A percentile compares a stretch with the other conserved stretches of the same genome.
phyloP scores from a whole-genome alignment of 2,329 filamentous ascomycete species.

The Knoxdaviesia capensis region DNA sequence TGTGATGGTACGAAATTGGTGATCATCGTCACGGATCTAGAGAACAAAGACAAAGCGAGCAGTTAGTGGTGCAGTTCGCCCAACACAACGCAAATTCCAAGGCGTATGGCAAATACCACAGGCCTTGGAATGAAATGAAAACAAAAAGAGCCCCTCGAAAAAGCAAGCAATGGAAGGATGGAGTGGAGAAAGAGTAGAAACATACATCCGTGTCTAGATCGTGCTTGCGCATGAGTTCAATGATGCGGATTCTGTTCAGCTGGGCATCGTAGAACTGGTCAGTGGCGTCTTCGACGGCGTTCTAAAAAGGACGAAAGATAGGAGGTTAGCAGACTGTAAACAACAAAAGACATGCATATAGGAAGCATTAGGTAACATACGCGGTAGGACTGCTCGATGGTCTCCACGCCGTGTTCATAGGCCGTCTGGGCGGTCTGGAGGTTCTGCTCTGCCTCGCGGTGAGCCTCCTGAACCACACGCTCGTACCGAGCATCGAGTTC shows the following conservation, averaged over 20 bases:
- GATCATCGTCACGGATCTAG: conserved; percentile 22
- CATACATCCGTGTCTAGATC: conserved; percentile 28
- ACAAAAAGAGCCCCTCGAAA: no score
- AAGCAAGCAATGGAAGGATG: no score
- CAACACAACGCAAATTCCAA: no score
- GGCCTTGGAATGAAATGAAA: no score
- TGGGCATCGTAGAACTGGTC: conserved; percentile 24
- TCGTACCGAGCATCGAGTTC: conserved; percentile 27
- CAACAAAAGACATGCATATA: background rate
- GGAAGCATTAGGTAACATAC: conserved; percentile 5
- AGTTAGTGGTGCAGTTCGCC: conserved; percentile 7
- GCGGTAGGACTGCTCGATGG: conserved; percentile 6
- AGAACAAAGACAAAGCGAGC: conserved; percentile 1
- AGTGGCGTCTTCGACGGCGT: conserved; percentile 16
- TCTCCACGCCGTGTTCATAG: conserved; percentile 2
- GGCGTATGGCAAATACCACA: no score
- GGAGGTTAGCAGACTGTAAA: conserved; percentile 1
- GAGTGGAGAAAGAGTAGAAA: conserved; percentile 8
- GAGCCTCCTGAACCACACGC: conserved; percentile 8
- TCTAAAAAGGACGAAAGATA: conserved; percentile 8
- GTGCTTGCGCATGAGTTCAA: conserved; percentile 21
- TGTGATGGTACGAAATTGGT: conserved; percentile 22
- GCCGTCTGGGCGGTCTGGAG: conserved; percentile 6
- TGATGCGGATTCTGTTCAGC: conserved; percentile 22
- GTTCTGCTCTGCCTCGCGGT: conserved; percentile 6